Evolutionary conservation across 768 basidiomycete genomes (phyloP), one percentile per base, ranked within the genome.

Genomic region (Leccinum boreale): DNA sequence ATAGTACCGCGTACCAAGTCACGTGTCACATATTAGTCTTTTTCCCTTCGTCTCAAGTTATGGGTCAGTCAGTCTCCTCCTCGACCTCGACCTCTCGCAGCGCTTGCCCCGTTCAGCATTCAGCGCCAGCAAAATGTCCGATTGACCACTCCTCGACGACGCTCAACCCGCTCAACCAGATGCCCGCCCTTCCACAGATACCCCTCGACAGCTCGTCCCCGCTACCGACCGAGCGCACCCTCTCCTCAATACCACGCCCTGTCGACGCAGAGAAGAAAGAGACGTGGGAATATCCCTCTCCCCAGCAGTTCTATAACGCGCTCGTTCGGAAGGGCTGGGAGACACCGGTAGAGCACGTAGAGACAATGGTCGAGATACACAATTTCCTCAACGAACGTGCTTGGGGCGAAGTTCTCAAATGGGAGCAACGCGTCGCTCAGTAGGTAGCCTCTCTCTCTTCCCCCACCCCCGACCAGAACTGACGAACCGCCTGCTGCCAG

Each of bases 241-340:
- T 81, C 51, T 96, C 94, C 0, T 87, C 93, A 3, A 99, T 99
- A 68, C 94, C 93, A 5, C 86, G 94, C 51, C 77, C 85, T 56
- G 64, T 67, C 4, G 68, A 73, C 1, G 15, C 58, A 2, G 61
- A 53, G 19, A 58, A 23, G 8, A 66, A 59, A 24, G 59, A 60
- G 23, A 81, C 78, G 48, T 98, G 96, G 96, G 94, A 97, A 70
- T 98, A 98, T 73, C 96, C 96, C 3, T 93, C 90, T 2, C 93
- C 95, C 10, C 96, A 98, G 73, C 95, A 98, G 71, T 98, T 98
- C 70, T 95, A 98, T 73, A 98, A 98, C 73, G 96, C 96, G 0
- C 81, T 99, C 14, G 92, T 92, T 10, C 78, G 94, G 60, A 99
- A 99, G 70, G 97, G 97, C 3, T 94, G 91, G 90, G 94, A 96